Evolutionary conservation across 73 alveolate genomes (phyloP).

Genomic region (Tetrahymena elliotti): DNA sequence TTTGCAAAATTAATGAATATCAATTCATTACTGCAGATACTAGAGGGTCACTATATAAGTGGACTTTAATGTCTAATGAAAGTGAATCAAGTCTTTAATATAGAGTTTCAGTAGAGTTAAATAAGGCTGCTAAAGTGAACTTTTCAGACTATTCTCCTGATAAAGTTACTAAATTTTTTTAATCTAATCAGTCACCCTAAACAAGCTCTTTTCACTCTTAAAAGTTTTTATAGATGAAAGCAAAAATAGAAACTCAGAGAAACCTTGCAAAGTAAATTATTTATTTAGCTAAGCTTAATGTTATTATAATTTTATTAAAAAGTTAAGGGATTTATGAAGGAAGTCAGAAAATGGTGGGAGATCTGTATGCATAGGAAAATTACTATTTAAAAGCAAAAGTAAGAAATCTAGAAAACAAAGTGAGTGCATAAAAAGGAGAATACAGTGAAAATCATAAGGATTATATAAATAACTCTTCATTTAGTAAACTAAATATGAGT

Average conservation of each 20-base stretch:
- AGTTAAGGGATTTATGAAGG: neutral
- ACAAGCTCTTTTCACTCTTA: neutral
- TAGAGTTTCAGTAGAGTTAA: neutral
- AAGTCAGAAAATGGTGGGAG: neutral
- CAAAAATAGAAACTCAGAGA: neutral
- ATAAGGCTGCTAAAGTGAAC: neutral
- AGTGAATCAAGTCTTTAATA: neutral
- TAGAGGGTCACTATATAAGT: neutral
- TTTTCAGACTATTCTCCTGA: neutral
- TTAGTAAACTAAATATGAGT: neutral
- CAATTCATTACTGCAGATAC: neutral
- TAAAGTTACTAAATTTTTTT: neutral
- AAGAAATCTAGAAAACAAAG: neutral
- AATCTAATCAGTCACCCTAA: neutral
- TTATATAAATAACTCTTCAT: neutral
- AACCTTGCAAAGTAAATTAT: neutral
- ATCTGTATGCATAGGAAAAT: neutral
- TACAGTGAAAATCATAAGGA: neutral
- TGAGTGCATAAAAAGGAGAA: neutral
- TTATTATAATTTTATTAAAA: neutral
- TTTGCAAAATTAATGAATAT: neutral
- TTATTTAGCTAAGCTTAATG: neutral
- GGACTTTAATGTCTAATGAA: neutral
- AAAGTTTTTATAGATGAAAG: neutral
- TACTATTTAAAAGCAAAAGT: neutral